These are phyloP conservation scores for Botryotinia narcissicola DNA, from an alignment of 2,329 filamentous ascomycete genomes.

Conservation along the genomic window DNA sequence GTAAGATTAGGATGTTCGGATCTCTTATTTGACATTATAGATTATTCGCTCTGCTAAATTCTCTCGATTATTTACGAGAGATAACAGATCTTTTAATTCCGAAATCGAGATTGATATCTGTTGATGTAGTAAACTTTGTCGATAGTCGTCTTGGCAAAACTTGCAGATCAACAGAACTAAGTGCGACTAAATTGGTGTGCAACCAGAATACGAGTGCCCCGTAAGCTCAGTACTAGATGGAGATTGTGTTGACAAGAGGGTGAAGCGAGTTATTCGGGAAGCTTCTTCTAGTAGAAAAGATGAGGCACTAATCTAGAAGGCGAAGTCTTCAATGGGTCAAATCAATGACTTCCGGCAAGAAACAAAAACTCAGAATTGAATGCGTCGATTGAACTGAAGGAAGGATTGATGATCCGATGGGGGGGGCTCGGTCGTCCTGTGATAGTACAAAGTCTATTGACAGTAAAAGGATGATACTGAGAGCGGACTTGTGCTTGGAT, in stretches of 20 bases:
- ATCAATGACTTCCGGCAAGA: conserved; percentile 27
- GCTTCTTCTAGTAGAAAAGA: conserved; percentile 20
- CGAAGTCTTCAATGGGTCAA: conserved; percentile 25
- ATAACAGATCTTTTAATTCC: conserved; percentile 28
- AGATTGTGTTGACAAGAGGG: conserved; percentile 26
- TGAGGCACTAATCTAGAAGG: conserved; percentile 30
- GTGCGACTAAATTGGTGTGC: neutral
- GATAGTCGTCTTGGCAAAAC: conserved; percentile 1
- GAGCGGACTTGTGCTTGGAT: conserved; percentile 20
- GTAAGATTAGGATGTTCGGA: conserved; percentile 84
- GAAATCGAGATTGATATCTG: neutral
- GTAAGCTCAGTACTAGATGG: conserved; percentile 18
- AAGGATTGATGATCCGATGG: conserved; percentile 32
- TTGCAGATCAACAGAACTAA: neutral
- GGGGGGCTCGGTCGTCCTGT: conserved; percentile 36
- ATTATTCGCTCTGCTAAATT: conserved; percentile 50
- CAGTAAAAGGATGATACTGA: conserved; percentile 7
- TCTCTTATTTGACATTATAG: conserved; percentile 89
- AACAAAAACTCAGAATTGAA: conserved; percentile 12
- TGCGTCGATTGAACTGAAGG: conserved; percentile 29
- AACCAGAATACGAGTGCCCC: conserved; percentile 14
- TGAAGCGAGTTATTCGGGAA: conserved; percentile 7
- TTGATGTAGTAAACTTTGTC: conserved; percentile 14
- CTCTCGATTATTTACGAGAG: conserved; percentile 35
- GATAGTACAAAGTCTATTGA: conserved; percentile 28